Evolutionary conservation across 148 eudicot genomes (phyloP), one percentile per base, ranked within the genome.

Genomic region (Camellia granthamiana): DNA sequence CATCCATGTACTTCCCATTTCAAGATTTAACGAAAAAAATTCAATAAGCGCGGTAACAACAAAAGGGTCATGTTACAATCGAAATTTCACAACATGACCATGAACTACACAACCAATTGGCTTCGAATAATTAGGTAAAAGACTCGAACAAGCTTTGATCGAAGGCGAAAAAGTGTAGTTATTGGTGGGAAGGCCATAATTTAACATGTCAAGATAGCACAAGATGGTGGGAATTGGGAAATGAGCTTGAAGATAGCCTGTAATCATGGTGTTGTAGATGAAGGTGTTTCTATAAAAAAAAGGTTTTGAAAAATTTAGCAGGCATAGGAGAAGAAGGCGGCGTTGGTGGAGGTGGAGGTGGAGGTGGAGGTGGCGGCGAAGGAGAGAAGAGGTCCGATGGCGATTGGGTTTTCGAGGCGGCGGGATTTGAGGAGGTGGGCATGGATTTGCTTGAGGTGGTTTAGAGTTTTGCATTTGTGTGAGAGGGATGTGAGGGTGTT

Each of bases 201-300:
- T 67, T 47, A 86, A 47, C 89, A 86, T 78, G 4, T 86, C 78
- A 2, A 75, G 72, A 47, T 86, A 84, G 83, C 79, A 78, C 0
- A 78, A 52, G 68, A 84, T 69, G 1, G 87, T 79, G 19, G 60
- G 12, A 49, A 67, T 18, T 1, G 81, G 85, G 4, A 15, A 67
- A 12, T 77, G 54, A 15, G 64, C 21, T 19, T 72, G 85, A 16
- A 86, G 54, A 43, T 79, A 82, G 38, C 85, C 87, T 74, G 84
- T 77, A 63, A 87, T 84, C 83, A 87, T 80, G 58, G 77, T 87
- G 80, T 84, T 87, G 84, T 74, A 80, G 51, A 87, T 70, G 76
- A 87, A 87, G 14, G 85, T 85, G 16, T 72, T 87, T 13, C 77
- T 83, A 62, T 23, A 47, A 30, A 30, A 30, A 67, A 66, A 54